Evolutionary conservation across 106 monocot species (phyloP), one percentile per base, ranked within the genome.

Genomic region (Apostasia shenzhenica): DNA sequence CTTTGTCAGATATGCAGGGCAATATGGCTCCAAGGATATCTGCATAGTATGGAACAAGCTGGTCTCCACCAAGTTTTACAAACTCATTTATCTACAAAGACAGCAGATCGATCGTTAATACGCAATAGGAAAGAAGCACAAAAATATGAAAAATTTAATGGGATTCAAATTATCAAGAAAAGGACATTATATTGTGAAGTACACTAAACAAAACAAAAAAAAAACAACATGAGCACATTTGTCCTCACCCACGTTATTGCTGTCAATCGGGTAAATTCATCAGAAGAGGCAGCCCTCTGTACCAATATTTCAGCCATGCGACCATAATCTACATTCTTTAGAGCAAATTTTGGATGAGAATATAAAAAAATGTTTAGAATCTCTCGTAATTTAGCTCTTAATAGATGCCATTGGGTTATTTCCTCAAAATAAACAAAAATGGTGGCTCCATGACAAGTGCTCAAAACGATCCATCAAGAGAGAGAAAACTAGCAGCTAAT

Each of bases 261-360:
- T 45, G 99, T 99, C 78, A 88, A 79, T 26, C 99, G 82, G 57
- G 93, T 99, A 70, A 99, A 99, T 70, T 87, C 99, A 75, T 99
- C 93, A 76, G 81, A 48, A 67, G 90, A 99, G 55, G 80, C 73
- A 6, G 92, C 92, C 70, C 99, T 79, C 38, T 81, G 87, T 42
- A 99, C 93, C 75, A 99, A 75, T 83, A 99, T 99, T 82, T 99
- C 99, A 83, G 93, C 88, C 99, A 99, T 99, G 40, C 99, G 89
- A 57, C 99, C 99, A 93, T 99, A 99, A 85, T 99, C 99, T 83
- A 99, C 99, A 90, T 82, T 93, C 99, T 99, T 89, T 66, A 93
- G 37, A 79, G 37, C 14, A 79, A 46, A 9, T 55, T 6, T 61
- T 50, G 37, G 39, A 41, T 67, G 49, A 75, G 50, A 50, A 75